Evolutionary conservation across 148 eudicot species (phyloP).

Genomic region (Pharnaceum exiguum): DNA sequence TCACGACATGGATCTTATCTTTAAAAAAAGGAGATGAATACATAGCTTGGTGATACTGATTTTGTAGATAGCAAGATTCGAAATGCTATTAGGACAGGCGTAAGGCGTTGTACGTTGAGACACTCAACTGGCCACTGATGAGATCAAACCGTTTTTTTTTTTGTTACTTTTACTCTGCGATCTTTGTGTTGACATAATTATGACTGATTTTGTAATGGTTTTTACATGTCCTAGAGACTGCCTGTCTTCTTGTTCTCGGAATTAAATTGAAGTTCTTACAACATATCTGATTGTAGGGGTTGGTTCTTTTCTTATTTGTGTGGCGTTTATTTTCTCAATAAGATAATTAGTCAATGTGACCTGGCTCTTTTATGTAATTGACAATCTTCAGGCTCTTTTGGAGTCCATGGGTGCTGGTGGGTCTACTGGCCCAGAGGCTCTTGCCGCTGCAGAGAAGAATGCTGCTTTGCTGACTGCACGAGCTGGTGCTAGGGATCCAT

Average conservation of each 20-base stretch:
- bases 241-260: background rate
- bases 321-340: background rate
- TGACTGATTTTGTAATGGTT: no score
- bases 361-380: background rate
- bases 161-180: no score
- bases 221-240: background rate
- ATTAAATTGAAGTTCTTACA: background rate
- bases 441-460: constrained; percentile 80
- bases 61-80: no score
- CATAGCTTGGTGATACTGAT: no score
- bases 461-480: constrained; percentile 91
- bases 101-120: no score
- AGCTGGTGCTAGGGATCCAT: constrained; percentile 99
- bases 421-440: constrained; percentile 77
- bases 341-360: no score
- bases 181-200: no score
- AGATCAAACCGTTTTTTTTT: no score
- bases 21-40: no score
- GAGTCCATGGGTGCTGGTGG: constrained; percentile 87
- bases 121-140: no score
- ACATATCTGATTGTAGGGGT: background rate
- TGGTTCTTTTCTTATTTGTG: constrained; percentile 4
- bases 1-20: no score
- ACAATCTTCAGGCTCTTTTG: constrained; percentile 59
- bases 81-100: no score